Evolutionary conservation across 1,284 basidiomycete species (phyloP), one percentile per base, ranked within the genome.

Genomic region (Abortiporus biennis): DNA sequence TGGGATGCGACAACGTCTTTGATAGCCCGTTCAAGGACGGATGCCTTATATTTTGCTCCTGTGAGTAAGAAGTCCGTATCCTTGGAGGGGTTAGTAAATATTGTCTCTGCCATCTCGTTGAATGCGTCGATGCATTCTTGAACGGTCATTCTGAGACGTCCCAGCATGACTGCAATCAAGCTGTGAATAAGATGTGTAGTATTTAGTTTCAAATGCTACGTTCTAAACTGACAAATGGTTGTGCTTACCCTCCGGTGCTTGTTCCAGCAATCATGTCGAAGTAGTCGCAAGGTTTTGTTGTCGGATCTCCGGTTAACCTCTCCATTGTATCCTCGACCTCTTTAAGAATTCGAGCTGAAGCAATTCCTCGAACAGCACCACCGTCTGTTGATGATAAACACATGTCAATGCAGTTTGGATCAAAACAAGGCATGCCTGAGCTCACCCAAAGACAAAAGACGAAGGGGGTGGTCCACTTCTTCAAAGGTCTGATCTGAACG

Each of bases 221-320:
- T 11, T 9, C 9, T 20, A 11, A 5, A 15, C 6, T 5, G 13
- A n/a, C 16, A 24, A 6, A n/a, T n/a, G n/a, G n/a, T n/a, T n/a
- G n/a, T n/a, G n/a, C 37, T 11, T 17, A 39, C 37, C 37, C 37
- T 39, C 37, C 37, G 21, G 37, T 39, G 20, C 37, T 39, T 13
- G 37, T 39, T 29, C 37, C 37, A 8, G 37, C 37, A 11, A 39
- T 39, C 37, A 39, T 39, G 23, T 39, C 37, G 23, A 39, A 39
- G 24, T 39, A 39, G 5, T 39, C 37, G 24, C 37, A 39, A 15
- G 37, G 37, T 20, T 39, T 39, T 4, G 24, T 24, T 15, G 12
- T 19, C 6, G 21, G 5, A 22, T 39, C 17, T 15, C 37, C 20
- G 4, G 20, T 29, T 16, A 24, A 19, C 17, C 30, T 29, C n/a